Base-by-base conservation (phyloP, 2,329 filamentous ascomycete species). In the Aspergillus sp. region DNA sequence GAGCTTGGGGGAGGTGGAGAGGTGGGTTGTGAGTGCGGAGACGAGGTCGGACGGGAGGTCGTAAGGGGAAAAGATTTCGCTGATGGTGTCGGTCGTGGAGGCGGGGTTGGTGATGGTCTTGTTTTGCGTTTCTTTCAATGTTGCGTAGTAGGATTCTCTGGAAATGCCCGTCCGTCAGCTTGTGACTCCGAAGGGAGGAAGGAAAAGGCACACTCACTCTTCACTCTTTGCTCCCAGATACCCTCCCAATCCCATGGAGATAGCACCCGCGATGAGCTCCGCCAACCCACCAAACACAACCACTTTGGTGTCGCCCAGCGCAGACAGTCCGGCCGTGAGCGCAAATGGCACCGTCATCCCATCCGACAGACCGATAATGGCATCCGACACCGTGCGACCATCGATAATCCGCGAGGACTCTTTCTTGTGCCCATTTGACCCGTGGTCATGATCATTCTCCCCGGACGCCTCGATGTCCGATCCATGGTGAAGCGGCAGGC, bases 311-410 rank as follows among this genome's bases (percentile, higher is more conserved):
- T 79, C 74, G n/a, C 81, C 81, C 41, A 85, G 70, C 2, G 69
- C 70, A 5, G 63, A 68, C 44, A 90, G 73, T 9, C 86, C 86
- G 0, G 86, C 86, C 0, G 84, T 88, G 34, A 90, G 72, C 10
- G 86, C 86, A 56, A 90, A 90, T 0, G 86, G 86, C 0, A 90
- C 86, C 0, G 86, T 90, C 55, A 90, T 74, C 10, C 86, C 86
- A 59, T 90, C 86, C 0, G 85, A 83, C 56, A 89, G 81, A 45
- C 86, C 86, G 55, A 90, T 83, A 49, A 86, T 88, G 52, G 82
- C 75, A 64, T 87, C 82, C 41, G 66, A 69, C 6, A 69, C 62
- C 26, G 65, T 61, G 5, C 66, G 64, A 32, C 65, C 63, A 40
- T 69, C 65, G 29, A 69, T 55, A 44, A 61, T 52, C 38, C 57